Conservation (phyloP, 352 stramenopile species). For the Globisporangium heterothallicum region DNA sequence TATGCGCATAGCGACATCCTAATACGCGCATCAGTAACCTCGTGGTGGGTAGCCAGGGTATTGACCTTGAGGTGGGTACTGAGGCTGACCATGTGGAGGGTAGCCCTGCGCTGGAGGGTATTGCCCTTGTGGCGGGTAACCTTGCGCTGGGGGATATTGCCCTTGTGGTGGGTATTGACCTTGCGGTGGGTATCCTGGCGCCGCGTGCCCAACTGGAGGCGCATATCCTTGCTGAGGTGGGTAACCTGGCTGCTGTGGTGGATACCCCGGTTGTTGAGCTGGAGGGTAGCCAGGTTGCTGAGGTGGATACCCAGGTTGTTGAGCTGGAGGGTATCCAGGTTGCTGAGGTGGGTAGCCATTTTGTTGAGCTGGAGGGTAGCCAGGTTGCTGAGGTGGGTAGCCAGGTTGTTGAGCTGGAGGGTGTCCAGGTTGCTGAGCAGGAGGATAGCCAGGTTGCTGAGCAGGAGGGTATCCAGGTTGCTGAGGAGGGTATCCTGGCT, state of each 20-base stretch:
- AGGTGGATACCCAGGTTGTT: conserved; percentile 6
- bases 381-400: conserved; percentile 16
- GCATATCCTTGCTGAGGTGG: conserved; percentile 11
- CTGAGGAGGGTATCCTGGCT: conserved; percentile 23
- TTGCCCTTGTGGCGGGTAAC: conserved; percentile 23
- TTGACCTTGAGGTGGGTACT: conserved; percentile 23
- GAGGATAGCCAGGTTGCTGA: conserved; percentile 9
- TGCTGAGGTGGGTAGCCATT: conserved; percentile 24
- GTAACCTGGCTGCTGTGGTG: conserved; percentile 16
- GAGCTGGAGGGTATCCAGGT: conserved; percentile 13
- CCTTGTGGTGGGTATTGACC: conserved; percentile 21
- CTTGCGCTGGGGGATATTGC: conserved; percentile 23
- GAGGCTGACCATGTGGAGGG: conserved; percentile 18
- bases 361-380: conserved; percentile 14
- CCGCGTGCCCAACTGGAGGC: no score
- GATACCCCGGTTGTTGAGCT: conserved; percentile 18
- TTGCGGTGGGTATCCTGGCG: conserved; percentile 6
- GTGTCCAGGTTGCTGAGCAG: conserved; percentile 13
- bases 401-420: conserved; percentile 17
- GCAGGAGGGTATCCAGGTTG: conserved; percentile 16
- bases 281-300: conserved; percentile 16
- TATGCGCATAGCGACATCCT: no score
- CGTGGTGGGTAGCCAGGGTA: conserved; percentile 30
- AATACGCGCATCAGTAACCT: no score
- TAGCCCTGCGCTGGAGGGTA: conserved; percentile 17